Evolutionary conservation across 192 early-diverging fungal genomes (phyloP).

Genomic region (Coemansia sp.): DNA sequence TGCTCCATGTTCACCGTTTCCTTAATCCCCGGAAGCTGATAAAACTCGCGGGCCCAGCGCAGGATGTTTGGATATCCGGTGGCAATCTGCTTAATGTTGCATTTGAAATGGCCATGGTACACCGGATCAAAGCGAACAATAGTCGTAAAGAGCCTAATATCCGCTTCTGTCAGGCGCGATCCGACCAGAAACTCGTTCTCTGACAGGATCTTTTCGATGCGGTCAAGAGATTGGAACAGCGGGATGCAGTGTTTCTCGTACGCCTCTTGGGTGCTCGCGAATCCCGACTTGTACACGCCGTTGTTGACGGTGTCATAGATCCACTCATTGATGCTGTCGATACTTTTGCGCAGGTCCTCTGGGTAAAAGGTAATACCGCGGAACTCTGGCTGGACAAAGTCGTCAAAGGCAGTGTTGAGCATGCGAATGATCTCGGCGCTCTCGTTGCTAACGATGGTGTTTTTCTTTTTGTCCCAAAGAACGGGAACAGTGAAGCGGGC

Average conservation of each 20-base stretch:
- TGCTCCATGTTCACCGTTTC: conserved; percentile 94
- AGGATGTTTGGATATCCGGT: conserved; percentile 87
- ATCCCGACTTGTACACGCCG: conserved; percentile 93
- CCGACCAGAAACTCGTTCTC: conserved; percentile 77
- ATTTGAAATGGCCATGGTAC: conserved; percentile 95
- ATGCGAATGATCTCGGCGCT: conserved; percentile 94
- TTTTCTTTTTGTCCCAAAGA: conserved; percentile 92
- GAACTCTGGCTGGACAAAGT: conserved; percentile 61
- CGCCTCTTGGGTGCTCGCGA: conserved; percentile 82
- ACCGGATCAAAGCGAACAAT: conserved; percentile 95
- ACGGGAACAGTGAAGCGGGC: conserved; percentile 89
- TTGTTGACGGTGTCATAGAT: conserved; percentile 95
- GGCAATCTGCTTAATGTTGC: conserved; percentile 82
- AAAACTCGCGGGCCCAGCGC: conserved; percentile 78
- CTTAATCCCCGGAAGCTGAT: conserved; percentile 74
- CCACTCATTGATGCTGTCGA: conserved; percentile 89
- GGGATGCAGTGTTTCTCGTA: conserved; percentile 75
- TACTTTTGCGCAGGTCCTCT: conserved; percentile 64
- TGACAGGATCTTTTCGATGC: conserved; percentile 77
- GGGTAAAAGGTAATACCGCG: conserved; percentile 82
- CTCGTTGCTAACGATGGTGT: conserved; percentile 97
- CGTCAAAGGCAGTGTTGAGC: conserved; percentile 88
- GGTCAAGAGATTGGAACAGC: conserved; percentile 78
- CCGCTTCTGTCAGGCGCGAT: conserved; percentile 85
- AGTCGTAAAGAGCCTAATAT: conserved; percentile 92